A percentile compares a stretch with the other conserved stretches of the same genome.
Conservation (phyloP, 2,329 filamentous ascomycete species). For the Fusarium sp. region DNA sequence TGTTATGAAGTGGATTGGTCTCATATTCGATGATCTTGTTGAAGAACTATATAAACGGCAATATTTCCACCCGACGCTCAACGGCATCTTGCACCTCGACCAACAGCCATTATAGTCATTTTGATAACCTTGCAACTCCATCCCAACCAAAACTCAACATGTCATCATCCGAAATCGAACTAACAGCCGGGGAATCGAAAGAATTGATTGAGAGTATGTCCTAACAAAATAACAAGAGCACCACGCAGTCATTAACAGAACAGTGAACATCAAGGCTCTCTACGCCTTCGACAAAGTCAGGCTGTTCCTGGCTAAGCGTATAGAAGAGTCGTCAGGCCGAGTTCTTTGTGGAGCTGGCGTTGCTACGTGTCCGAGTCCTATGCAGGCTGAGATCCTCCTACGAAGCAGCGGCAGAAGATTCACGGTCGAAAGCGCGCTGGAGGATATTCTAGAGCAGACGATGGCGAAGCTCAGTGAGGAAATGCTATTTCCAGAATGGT, state of each 20-base stretch:
- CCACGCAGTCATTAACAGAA: background rate
- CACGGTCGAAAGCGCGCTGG: background rate
- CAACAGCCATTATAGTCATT: background rate
- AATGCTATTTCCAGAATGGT: background rate
- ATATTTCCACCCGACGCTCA: background rate
- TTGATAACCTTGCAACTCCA: background rate
- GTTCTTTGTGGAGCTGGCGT: background rate
- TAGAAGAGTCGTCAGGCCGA: background rate
- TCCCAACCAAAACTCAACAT: background rate
- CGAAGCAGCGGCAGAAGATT: background rate
- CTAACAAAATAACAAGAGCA: background rate
- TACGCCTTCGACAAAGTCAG: background rate
- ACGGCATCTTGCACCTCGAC: background rate
- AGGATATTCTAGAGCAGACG: background rate
- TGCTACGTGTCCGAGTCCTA: background rate
- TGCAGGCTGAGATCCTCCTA: background rate
- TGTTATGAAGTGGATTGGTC: background rate
- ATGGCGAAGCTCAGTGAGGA: background rate
- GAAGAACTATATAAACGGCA: background rate
- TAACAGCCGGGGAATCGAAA: background rate
- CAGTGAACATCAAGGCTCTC: background rate
- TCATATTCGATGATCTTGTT: background rate
- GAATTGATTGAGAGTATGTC: background rate
- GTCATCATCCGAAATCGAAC: background rate
- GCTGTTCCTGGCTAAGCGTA: background rate